phyloP scores from a whole-genome alignment of 768 basidiomycete genomes.

The Dacryopinax primogenitus region DNA sequence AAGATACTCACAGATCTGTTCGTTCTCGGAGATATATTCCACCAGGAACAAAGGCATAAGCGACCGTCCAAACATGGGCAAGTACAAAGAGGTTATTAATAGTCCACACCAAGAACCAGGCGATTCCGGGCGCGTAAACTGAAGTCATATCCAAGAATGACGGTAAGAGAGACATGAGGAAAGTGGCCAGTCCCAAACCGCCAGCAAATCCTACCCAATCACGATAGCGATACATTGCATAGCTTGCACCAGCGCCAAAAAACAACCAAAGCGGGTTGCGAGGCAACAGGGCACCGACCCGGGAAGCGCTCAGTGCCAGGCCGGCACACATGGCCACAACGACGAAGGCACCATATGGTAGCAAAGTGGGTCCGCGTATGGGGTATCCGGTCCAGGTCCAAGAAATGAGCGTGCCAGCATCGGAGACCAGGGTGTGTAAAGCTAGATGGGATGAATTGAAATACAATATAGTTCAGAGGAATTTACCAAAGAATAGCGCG shows the following conservation, averaged over 20 bases:
- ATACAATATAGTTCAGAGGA: background rate
- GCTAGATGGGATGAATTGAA: conserved; percentile 41
- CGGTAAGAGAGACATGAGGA: conserved; percentile 54
- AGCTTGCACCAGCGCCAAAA: conserved; percentile 41
- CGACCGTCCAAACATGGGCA: conserved; percentile 68
- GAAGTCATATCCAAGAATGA: conserved; percentile 39
- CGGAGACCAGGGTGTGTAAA: conserved; percentile 58
- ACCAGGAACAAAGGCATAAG: conserved; percentile 82
- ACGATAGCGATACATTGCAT: conserved; percentile 43
- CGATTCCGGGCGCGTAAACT: conserved; percentile 32
- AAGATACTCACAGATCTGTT: conserved; percentile 60
- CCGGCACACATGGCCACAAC: conserved; percentile 51
- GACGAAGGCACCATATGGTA: conserved; percentile 56
- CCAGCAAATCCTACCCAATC: conserved; percentile 62
- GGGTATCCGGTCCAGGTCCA: conserved; percentile 89
- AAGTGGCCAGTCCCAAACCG: conserved; percentile 44
- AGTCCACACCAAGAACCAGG: conserved; percentile 45
- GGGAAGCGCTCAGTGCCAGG: conserved; percentile 30
- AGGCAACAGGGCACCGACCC: conserved; percentile 22
- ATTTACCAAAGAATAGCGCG: background rate
- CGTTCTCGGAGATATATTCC: conserved; percentile 62
- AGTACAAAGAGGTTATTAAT: conserved; percentile 52
- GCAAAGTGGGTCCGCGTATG: conserved; percentile 57
- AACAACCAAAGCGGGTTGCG: conserved; percentile 41
- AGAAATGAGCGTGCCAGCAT: conserved; percentile 63